Base-by-base conservation (phyloP, 2,329 filamentous ascomycete species). In the Xylariaceae sp. region DNA sequence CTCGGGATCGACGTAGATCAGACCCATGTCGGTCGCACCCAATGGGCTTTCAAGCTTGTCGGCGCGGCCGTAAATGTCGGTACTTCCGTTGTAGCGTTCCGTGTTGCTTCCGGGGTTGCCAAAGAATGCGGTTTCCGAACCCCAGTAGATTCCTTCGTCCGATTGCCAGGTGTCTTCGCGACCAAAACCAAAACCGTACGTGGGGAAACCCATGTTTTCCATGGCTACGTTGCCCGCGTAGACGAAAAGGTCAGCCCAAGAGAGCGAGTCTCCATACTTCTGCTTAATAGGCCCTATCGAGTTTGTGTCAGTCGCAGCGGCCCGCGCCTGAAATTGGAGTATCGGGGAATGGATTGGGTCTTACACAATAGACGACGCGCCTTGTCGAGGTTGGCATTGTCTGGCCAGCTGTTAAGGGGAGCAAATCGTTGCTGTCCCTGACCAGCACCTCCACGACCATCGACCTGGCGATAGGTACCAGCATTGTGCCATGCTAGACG, bases 1-100 rank as follows among this genome's bases (percentile, higher is more conserved):
- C 70, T 89, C 85, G 2, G 87, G 87, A 74, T 91, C 89, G 58
- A 90, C 87, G 69, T 91, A 91, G 68, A 91, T 90, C 63, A 91
- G 73, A 66, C 87, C 87, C 83, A 88, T 87, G 73, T 87, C 81
- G 19, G 83, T 76, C 36, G 86, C 83, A 4, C 75, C 86, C 15
- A 90, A 70, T 2, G 87, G 86, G 64, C 77, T 71, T 72, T 90
- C 85, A 7, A 88, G 78, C 22, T 88, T 77, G 57, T 84, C 59
- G 36, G 65, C 61, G 30, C 72, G 37, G 22, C 67, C 66, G 40
- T 68, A 70, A 22, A 63, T 55, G 19, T 58, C 63, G 37, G 57
- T 53, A 13, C 75, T 55, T 57, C 78, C 80, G 60, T 71, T 71
- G 61, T 75, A 68, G 52, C 80, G 79, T 19, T 76, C 65, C 16